Base-by-base conservation (phyloP, 2,329 filamentous ascomycete species). In the Aureobasidium sp. region DNA sequence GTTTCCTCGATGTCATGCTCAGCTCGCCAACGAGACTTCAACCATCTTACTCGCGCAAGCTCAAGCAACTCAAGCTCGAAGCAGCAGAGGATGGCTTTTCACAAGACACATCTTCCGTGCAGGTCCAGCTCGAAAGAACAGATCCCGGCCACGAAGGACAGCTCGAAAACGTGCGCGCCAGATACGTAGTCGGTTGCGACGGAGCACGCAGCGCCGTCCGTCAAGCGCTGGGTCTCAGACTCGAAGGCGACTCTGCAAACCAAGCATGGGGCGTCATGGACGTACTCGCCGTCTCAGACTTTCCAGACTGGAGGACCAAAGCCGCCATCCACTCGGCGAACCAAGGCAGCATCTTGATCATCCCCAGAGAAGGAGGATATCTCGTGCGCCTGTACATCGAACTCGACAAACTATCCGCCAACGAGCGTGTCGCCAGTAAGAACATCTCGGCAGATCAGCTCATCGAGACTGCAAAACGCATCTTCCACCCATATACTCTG, bases 291-390 rank as follows among this genome's bases (percentile, higher is more conserved):
- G 63, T 68, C 29, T 71, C 69, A 5, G 63, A 71, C 57, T 71
- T 71, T 44, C 69, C 88, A 0, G 88, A 91, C 70, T 90, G 91
- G 70, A 87, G 89, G 79, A 87, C 88, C 80, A 87, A 89, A 78
- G 88, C 85, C 68, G 89, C 87, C 0, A 89, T 91, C 65, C 88
- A 90, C 71, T 89, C 87, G 7, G 64, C 63, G 7, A 79, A 82
- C 48, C 69, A 72, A 61, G 78, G 86, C 60, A 87, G 88, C 1
- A 89, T 92, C 69, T 88, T 92, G 84, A 86, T 92, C 7, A 91
- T 93, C 63, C 89, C 89, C 0, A 63, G 72, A 39, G 72, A 74
- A 63, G 71, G 71, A 20, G 71, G 71, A 22, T 63, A 63, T 29
- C 64, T 75, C 1, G 68, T 67, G 5, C 63, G 73, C 9, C 70